These are phyloP conservation scores for Erythrophleum fordii DNA, from an alignment of 306 rosid genomes.

Conservation along the genomic window DNA sequence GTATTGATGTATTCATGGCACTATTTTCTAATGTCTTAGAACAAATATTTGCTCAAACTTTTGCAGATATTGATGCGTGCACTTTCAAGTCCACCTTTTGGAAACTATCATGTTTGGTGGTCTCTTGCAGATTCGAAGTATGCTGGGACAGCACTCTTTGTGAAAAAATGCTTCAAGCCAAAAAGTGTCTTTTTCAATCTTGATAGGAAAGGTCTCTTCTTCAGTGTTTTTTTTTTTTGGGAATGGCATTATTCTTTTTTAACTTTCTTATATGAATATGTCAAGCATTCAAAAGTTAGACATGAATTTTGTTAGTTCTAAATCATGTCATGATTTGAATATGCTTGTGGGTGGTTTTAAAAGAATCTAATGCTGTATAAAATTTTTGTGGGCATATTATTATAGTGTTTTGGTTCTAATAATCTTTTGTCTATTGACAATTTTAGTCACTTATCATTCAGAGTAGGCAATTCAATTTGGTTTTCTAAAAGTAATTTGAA, in stretches of 20 bases:
- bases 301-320: neutral
- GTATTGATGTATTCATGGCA: neutral
- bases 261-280: neutral
- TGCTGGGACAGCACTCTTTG: constrained; percentile 90
- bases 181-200: constrained; percentile 80
- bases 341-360: constrained; percentile 11
- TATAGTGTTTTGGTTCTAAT: constrained; percentile 10
- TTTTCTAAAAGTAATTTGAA: neutral
- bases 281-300: constrained; percentile 32
- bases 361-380: constrained; percentile 2
- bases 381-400: neutral
- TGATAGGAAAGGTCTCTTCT: constrained; percentile 74
- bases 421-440: neutral
- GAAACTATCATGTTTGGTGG: constrained; percentile 89
- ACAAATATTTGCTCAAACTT: constrained; percentile 31
- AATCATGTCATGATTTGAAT: neutral
- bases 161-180: constrained; percentile 87
- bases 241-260: neutral
- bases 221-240: constrained; percentile 8
- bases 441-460: constrained; percentile 14
- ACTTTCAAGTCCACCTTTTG: constrained; percentile 80
- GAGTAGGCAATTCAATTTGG: neutral
- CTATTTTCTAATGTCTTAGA: constrained; percentile 28
- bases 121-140: constrained; percentile 96
- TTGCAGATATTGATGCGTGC: constrained; percentile 87